These are phyloP conservation scores for Chrysopogon serrulatus DNA, from an alignment of 176 grass and related monocot species.

Conservation along the genomic window DNA sequence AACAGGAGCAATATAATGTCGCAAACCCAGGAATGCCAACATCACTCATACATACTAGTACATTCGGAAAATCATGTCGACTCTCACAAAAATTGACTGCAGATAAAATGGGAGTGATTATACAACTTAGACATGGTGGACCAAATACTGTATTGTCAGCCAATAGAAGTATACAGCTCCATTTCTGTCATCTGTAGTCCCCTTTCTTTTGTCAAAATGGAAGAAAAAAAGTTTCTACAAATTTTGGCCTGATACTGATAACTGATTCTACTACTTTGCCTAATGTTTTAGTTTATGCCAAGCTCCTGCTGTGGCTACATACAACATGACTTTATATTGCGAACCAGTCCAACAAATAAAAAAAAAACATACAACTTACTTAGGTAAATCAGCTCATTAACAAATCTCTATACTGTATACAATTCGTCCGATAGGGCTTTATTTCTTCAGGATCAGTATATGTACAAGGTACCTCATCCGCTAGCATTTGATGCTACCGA, in stretches of 20 bases:
- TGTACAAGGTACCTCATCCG: conserved; percentile 6
- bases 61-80: no score
- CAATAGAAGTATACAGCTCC: neutral
- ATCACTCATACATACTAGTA: no score
- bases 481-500: conserved; percentile 50
- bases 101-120: neutral
- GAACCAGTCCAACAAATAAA: neutral
- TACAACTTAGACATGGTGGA: neutral
- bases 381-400: conserved; percentile 18
- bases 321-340: neutral
- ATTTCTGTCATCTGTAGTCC: neutral
- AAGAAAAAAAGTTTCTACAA: neutral
- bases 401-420: conserved; percentile 51
- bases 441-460: conserved; percentile 9
- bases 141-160: neutral
- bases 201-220: neutral
- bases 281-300: conserved; percentile 9
- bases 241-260: neutral
- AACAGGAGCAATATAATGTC: no score
- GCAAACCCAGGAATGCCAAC: no score
- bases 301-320: neutral
- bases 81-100: neutral
- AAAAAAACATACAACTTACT: neutral
- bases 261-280: neutral
- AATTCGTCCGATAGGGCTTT: conserved; percentile 20